A percentile compares a stretch with the other conserved stretches of the same genome.
Conservation (phyloP, 2,329 filamentous ascomycete species). For the Alternaria tenuissima region DNA sequence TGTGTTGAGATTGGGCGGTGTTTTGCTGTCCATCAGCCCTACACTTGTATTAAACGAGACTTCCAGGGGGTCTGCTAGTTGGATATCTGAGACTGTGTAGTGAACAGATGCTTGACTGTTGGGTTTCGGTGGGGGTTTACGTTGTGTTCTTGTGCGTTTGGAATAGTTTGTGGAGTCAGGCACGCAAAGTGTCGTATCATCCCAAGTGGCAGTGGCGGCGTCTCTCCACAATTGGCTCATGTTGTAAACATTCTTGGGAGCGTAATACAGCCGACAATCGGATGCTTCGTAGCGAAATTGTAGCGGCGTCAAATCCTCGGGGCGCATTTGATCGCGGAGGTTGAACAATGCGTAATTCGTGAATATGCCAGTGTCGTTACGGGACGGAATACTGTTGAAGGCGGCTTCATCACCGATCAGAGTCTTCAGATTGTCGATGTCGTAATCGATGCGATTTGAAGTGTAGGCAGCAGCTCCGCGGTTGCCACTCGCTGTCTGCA, state of each 20-base stretch:
- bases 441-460: conserved; percentile 36
- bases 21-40: no score
- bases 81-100: no score
- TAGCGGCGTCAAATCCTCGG: conserved; percentile 39
- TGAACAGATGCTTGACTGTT: no score
- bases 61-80: no score
- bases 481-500: conserved; percentile 58
- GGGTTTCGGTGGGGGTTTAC: not conserved
- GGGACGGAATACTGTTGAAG: conserved; percentile 4
- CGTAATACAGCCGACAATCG: conserved; percentile 53
- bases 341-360: conserved; percentile 23
- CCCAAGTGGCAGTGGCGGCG: not conserved
- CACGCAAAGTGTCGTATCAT: not conserved
- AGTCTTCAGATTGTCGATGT: not conserved
- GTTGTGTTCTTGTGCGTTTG: not conserved
- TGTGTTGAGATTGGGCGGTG: no score
- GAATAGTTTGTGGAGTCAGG: not conserved
- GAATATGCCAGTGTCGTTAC: conserved; percentile 33
- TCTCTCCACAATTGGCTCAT: not conserved
- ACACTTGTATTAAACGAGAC: no score
- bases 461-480: conserved; percentile 58
- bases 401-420: not conserved
- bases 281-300: conserved; percentile 52
- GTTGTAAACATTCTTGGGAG: conserved; percentile 9
- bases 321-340: conserved; percentile 51